Base-by-base conservation (phyloP, 2,329 filamentous ascomycete species). In the Aspergillus spinulosporus region DNA sequence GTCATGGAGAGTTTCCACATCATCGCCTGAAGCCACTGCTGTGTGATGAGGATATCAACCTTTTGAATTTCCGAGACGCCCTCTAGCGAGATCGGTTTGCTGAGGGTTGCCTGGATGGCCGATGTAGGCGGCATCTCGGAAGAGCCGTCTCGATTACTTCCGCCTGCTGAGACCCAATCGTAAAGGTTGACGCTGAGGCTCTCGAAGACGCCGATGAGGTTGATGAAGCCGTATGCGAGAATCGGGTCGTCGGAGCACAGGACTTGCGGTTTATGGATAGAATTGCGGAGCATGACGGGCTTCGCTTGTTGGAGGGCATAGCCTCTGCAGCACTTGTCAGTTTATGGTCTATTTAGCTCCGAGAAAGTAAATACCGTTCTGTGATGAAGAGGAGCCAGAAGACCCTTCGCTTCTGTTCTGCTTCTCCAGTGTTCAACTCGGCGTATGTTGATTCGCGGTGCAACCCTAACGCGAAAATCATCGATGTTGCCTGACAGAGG, bases 371-470 rank as follows among this genome's bases (percentile, higher is more conserved):
- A 26, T 72, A 87, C 85, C 88, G 83, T 74, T 92, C 88, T 6
- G 85, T 85, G 1, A 88, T 80, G 65, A 88, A 87, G 6, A 91
- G 76, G 7, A 91, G 78, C 88, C 88, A 92, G 67, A 86, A 92
- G 0, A 91, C 76, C 32, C 88, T 82, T 55, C 88, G 79, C 62
- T 83, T 81, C 59, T 86, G 81, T 21, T 85, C 82, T 1, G 83
- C 80, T 56, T 90, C 88, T 14, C 83, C 72, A 3, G 75, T 73
- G 11, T 55, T 64, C 34, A 69, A 56, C 9, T 69, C 65, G 44
- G 80, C 63, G 67, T 90, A 91, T 1, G 70, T 72, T 1, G 70
- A 64, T 60, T 79, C 77, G 8, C 76, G 75, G 58, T 78, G 73
- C 45, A 79, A 66, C 0, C 70, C 70, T 34, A 79, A 64, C 0